Conservation (phyloP, 345 rosid species). For the Murraya koenigii region DNA sequence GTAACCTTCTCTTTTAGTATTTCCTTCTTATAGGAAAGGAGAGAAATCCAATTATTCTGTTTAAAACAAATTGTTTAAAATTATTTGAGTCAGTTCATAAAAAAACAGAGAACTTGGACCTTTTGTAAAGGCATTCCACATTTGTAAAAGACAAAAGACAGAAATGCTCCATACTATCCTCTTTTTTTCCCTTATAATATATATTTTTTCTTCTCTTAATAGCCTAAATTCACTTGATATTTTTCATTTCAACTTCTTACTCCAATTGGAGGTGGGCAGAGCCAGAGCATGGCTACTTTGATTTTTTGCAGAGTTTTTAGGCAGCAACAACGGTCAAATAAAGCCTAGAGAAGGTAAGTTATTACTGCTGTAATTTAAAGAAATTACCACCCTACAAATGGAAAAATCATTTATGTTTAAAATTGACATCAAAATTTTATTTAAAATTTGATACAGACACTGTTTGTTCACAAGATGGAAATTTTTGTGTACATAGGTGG, state of each 20-base stretch:
- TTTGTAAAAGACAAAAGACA: constrained; percentile 50
- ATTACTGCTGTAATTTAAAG: constrained; percentile 30
- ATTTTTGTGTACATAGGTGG: constrained; percentile 20
- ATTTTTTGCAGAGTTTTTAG: constrained; percentile 42
- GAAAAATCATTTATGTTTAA: constrained; percentile 6
- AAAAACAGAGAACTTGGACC: constrained; percentile 57
- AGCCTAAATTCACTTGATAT: constrained; percentile 17
- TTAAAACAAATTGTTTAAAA: constrained; percentile 37
- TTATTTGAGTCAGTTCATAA: constrained; percentile 45
- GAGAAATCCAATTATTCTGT: constrained; percentile 32
- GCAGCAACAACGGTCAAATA: constrained; percentile 38
- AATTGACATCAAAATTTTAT: constrained; percentile 10
- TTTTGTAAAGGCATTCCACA: constrained; percentile 35
- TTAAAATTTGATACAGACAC: constrained; percentile 24
- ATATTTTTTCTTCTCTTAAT: constrained; percentile 13
- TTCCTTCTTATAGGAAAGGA: constrained; percentile 19
- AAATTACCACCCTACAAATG: constrained; percentile 10
- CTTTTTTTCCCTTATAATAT: constrained; percentile 12
- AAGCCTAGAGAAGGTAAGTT: constrained; percentile 30
- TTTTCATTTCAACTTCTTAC: constrained; percentile 19
- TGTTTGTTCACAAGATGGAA: constrained; percentile 22
- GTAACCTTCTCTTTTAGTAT: constrained; percentile 38
- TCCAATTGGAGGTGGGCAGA: constrained; percentile 31
- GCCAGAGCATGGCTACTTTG: constrained; percentile 44
- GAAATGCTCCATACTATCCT: constrained; percentile 56